phyloP scores from a whole-genome alignment of 495 filamentous ascomycete species.

The Achaetomiella virescens region DNA sequence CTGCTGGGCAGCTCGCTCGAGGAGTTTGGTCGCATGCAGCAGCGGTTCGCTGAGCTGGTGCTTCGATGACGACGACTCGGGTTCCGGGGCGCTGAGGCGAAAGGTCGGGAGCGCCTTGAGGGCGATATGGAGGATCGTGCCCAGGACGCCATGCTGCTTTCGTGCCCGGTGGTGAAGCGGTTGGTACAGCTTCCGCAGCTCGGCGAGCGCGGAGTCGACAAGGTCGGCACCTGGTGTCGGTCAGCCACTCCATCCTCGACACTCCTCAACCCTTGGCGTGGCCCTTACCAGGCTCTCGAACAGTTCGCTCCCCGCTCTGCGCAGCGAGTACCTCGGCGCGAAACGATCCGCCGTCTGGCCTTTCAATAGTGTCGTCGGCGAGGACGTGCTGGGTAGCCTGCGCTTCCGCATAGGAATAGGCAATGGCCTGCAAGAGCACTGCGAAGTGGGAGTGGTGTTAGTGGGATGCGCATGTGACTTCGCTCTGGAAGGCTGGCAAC shows the following conservation, averaged over 20 bases:
- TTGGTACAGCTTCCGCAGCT: conserved; percentile 38
- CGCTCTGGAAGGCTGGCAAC: conserved; percentile 10
- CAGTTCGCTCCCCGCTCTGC: conserved; percentile 12
- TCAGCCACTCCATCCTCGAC: conserved; percentile 10
- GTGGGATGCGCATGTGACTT: conserved; percentile 12
- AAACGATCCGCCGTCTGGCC: conserved; percentile 22
- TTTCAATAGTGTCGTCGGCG: conserved; percentile 17
- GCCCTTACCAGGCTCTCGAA: conserved; percentile 24
- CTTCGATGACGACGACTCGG: conserved; percentile 23
- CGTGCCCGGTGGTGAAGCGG: conserved; percentile 30
- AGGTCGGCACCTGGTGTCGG: conserved; percentile 36
- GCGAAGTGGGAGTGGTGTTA: conserved; percentile 16
- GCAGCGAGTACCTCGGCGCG: conserved; percentile 24
- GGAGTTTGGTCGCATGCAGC: conserved; percentile 59
- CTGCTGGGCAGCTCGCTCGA: conserved; percentile 67
- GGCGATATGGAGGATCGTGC: conserved; percentile 30
- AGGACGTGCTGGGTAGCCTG: conserved; percentile 30
- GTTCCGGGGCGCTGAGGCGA: conserved; percentile 34
- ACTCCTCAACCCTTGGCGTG: neutral
- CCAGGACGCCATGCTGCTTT: conserved; percentile 35
- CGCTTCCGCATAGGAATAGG: conserved; percentile 29
- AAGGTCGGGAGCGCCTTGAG: conserved; percentile 40
- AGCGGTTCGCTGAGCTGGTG: conserved; percentile 35
- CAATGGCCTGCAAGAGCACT: conserved; percentile 46
- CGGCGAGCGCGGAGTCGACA: conserved; percentile 37